Conservation (phyloP, 1,284 basidiomycete genomes). For the Phylloporus sp. region DNA sequence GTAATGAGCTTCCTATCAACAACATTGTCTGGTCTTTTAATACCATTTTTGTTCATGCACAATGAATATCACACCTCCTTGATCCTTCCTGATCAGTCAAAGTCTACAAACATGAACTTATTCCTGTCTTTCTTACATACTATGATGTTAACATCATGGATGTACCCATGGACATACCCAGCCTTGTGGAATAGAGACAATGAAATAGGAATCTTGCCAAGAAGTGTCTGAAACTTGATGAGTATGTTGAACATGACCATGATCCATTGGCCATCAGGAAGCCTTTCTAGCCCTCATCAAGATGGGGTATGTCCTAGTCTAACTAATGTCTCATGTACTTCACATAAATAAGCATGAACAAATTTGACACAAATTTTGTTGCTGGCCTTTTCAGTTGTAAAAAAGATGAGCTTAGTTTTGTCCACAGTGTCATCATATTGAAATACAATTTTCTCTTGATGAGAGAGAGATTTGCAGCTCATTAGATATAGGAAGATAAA, state of each 20-base stretch:
- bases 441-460: too few species aligned
- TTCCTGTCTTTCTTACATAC: not conserved
- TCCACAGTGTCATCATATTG: too few species aligned
- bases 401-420: not conserved
- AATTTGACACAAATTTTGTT: not conserved
- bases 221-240: too few species aligned
- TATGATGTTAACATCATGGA: not conserved
- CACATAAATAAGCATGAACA: not conserved
- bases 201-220: not conserved
- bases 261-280: not conserved
- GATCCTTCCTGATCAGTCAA: not conserved
- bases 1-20: too few species aligned
- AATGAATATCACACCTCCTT: not conserved
- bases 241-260: constrained; percentile 1
- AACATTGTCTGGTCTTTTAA: too few species aligned
- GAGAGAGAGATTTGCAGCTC: not conserved
- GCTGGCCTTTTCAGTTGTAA: not conserved
- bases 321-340: too few species aligned
- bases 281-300: too few species aligned
- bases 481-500: not conserved
- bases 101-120: not conserved
- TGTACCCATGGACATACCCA: not conserved
- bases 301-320: too few species aligned
- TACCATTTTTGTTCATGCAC: too few species aligned
- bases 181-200: not conserved